A percentile compares a stretch with the other conserved stretches of the same genome.
Conservation (phyloP, 1,139 yeast genomes). For the Torulaspora pretoriensis region DNA sequence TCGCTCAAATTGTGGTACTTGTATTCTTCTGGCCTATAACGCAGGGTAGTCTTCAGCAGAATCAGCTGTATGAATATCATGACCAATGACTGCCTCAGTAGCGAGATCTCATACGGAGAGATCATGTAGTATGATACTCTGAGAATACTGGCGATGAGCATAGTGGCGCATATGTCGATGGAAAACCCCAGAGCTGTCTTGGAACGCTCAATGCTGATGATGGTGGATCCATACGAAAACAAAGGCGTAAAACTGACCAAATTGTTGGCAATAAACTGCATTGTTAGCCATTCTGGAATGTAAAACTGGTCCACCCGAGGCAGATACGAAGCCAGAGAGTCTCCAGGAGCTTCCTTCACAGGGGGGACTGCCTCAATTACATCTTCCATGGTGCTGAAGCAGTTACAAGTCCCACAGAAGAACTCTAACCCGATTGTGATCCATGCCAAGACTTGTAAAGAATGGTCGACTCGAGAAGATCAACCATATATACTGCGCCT, state of each 20-base stretch:
- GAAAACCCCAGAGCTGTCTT: conserved; percentile 76
- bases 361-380: conserved; percentile 8
- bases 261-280: conserved; percentile 40
- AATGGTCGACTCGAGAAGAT: neutral
- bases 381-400: conserved; percentile 4
- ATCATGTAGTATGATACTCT: conserved; percentile 73
- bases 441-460: neutral
- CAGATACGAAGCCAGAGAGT: conserved; percentile 29
- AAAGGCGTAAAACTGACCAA: conserved; percentile 71
- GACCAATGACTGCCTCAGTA: conserved; percentile 69
- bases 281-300: conserved; percentile 44
- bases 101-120: conserved; percentile 71
- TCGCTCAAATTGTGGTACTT: conserved; percentile 34
- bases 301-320: conserved; percentile 41
- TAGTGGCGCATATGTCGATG: conserved; percentile 84
- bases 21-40: conserved; percentile 47
- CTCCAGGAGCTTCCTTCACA: conserved; percentile 13
- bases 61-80: conserved; percentile 73
- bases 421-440: neutral
- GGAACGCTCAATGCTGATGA: conserved; percentile 58
- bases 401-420: neutral
- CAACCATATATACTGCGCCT: conserved; percentile 2
- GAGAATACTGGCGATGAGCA: conserved; percentile 72
- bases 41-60: conserved; percentile 57
- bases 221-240: conserved; percentile 81